A percentile compares a stretch with the other conserved stretches of the same genome.
These are phyloP conservation scores for Pseudevernia furfuracea DNA, from an alignment of 495 filamentous ascomycete species.

Conservation along the genomic window DNA sequence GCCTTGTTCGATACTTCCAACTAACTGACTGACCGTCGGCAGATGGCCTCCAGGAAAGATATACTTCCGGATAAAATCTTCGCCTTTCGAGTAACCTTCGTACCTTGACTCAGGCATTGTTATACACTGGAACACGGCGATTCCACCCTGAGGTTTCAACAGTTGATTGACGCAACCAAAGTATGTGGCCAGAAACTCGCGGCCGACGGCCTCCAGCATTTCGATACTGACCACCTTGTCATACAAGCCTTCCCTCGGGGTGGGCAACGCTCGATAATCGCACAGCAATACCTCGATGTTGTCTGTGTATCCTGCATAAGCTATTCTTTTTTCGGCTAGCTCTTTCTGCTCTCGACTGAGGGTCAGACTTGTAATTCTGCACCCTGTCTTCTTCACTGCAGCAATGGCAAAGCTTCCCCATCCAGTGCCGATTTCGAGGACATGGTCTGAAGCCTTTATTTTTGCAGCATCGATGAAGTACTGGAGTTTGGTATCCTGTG, in stretches of 20 bases:
- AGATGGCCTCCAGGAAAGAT: conserved; percentile 71
- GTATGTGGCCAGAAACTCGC: conserved; percentile 54
- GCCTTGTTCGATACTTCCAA: conserved; percentile 50
- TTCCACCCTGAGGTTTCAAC: conserved; percentile 54
- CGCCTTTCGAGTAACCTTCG: conserved; percentile 37
- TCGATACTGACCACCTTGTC: conserved; percentile 67
- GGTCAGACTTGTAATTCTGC: conserved; percentile 55
- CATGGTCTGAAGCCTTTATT: conserved; percentile 54
- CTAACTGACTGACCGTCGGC: conserved; percentile 55
- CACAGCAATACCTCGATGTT: conserved; percentile 50
- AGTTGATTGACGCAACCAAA: conserved; percentile 51
- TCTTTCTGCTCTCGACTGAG: conserved; percentile 54
- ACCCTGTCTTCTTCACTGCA: conserved; percentile 51
- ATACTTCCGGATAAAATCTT: conserved; percentile 62
- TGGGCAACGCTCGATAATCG: conserved; percentile 52
- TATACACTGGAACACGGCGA: conserved; percentile 67
- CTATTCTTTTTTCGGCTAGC: conserved; percentile 52
- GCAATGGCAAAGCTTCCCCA: conserved; percentile 63
- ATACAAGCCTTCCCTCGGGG: conserved; percentile 44
- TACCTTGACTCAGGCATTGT: conserved; percentile 57
- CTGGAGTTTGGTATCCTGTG: conserved; percentile 57
- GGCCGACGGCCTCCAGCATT: conserved; percentile 68
- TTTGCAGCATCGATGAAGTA: conserved; percentile 52
- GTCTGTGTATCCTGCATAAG: conserved; percentile 42
- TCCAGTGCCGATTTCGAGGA: conserved; percentile 63